Conservation (phyloP, 2,329 filamentous ascomycete species). For the Claviceps sp. region DNA sequence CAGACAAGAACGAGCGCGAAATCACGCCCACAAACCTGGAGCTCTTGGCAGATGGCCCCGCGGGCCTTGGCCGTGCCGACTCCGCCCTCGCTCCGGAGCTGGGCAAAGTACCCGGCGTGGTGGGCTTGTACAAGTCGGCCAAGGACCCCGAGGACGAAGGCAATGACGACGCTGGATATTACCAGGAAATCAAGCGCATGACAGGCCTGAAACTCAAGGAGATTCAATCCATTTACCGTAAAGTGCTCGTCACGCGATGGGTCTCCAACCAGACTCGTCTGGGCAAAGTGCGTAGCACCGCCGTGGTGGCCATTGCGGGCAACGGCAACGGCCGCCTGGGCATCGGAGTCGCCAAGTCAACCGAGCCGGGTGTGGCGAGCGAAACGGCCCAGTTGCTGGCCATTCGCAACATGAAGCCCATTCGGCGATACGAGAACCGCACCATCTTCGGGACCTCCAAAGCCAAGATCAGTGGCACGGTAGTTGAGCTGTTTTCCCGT, state of each 20-base stretch:
- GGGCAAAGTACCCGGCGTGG: constrained; percentile 39
- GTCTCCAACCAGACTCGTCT: constrained; percentile 93
- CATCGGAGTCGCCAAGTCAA: constrained; percentile 79
- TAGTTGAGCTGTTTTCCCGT: constrained; percentile 67
- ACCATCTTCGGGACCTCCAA: constrained; percentile 81
- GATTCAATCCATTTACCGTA: constrained; percentile 46
- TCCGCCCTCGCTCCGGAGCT: constrained; percentile 35
- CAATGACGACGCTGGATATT: constrained; percentile 36
- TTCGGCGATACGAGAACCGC: constrained; percentile 78
- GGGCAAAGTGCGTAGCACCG: constrained; percentile 74
- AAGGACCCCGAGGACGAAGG: constrained; percentile 37
- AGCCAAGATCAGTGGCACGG: constrained; percentile 76
- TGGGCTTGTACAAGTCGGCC: constrained; percentile 34
- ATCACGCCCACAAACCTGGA: constrained; percentile 22
- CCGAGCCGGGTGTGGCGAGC: constrained; percentile 53
- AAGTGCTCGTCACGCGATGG: constrained; percentile 57
- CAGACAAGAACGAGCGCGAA: constrained; percentile 17
- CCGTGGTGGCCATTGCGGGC: constrained; percentile 69
- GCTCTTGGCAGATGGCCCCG: constrained; percentile 24
- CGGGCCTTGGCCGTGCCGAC: constrained; percentile 20
- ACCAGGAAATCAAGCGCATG: constrained; percentile 37
- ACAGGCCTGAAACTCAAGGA: constrained; percentile 41
- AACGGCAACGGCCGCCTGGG: constrained; percentile 79
- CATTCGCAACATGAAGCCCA: constrained; percentile 85
- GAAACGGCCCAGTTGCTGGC: constrained; percentile 68